Evolutionary conservation across 768 basidiomycete genomes (phyloP).

Genomic region (Coprinopsis strossmayeri): DNA sequence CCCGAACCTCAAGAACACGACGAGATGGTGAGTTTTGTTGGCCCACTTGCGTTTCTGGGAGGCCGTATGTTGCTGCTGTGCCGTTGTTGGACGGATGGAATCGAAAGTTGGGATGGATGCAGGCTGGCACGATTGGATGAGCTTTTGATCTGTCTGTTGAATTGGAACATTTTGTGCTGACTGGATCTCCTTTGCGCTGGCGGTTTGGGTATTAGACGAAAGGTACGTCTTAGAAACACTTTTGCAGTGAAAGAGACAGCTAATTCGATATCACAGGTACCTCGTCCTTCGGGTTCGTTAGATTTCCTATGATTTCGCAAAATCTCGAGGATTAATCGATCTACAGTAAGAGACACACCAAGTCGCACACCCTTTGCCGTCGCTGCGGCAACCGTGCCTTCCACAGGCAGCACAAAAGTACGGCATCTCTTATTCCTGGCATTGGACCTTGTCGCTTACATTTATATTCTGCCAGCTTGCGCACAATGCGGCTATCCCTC

Average conservation of each 20-base stretch:
- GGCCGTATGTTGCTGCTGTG: conserved; percentile 13
- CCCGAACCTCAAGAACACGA: conserved; percentile 31
- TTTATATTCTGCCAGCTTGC: conserved; percentile 79
- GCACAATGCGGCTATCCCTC: conserved; percentile 95
- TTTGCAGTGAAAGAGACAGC: conserved; percentile 2
- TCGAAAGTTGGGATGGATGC: conserved; percentile 20
- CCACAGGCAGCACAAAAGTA: conserved; percentile 98
- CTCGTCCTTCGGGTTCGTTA: conserved; percentile 87
- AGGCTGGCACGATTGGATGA: conserved; percentile 19
- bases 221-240: conserved; percentile 47
- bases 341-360: conserved; percentile 90
- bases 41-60: conserved; percentile 9
- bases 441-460: too few species aligned
- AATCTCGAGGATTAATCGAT: conserved; percentile 1
- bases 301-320: not conserved
- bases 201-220: conserved; percentile 53
- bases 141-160: conserved; percentile 16
- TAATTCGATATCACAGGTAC: conserved; percentile 72
- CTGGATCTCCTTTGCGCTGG: conserved; percentile 9
- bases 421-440: conserved; percentile 18
- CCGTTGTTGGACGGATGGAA: conserved; percentile 15
- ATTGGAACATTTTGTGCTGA: not conserved
- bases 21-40: conserved; percentile 38
- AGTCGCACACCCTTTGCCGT: conserved; percentile 95
- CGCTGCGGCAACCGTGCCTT: conserved; percentile 94